phyloP scores from a whole-genome alignment of 768 basidiomycete genomes.

The Aureoboletus auriporus region DNA sequence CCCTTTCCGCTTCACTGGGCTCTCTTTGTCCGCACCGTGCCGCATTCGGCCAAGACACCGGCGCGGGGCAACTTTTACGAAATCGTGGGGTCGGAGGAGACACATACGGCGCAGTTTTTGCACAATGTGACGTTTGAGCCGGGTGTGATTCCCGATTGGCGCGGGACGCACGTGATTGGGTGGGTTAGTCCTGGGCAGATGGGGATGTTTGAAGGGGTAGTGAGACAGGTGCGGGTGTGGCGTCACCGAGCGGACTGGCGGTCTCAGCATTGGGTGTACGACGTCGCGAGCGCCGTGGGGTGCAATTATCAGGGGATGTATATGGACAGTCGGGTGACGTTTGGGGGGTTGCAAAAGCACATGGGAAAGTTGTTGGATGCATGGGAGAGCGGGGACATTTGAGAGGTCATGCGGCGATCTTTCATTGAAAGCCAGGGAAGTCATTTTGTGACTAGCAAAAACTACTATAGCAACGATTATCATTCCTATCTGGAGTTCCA shows the following conservation, averaged over 20 bases:
- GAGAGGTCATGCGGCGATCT: slow-evolving; percentile 1
- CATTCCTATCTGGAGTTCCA: neutral
- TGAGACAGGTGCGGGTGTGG: slow-evolving; percentile 14
- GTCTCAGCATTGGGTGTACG: slow-evolving; percentile 27
- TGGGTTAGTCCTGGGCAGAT: slow-evolving; percentile 13
- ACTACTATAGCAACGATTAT: slow-evolving; percentile 20
- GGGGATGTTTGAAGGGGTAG: slow-evolving; percentile 13
- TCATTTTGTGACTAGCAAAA: neutral
- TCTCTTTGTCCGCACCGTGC: slow-evolving; percentile 24
- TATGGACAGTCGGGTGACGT: slow-evolving; percentile 7
- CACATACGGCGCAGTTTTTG: slow-evolving; percentile 17
- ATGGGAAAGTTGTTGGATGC: slow-evolving; percentile 27
- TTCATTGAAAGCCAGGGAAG: too few species aligned
- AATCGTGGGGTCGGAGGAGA: slow-evolving; percentile 22
- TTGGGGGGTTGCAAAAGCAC: slow-evolving; percentile 17
- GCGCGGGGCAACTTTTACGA: slow-evolving; percentile 26
- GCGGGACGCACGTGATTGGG: slow-evolving; percentile 24
- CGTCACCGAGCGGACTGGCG: slow-evolving; percentile 20
- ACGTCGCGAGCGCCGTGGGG: slow-evolving; percentile 8
- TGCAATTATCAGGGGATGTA: slow-evolving; percentile 6
- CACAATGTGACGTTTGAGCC: slow-evolving; percentile 5
- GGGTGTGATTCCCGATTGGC: slow-evolving; percentile 16
- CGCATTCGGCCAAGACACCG: neutral
- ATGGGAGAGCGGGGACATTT: slow-evolving; percentile 29
- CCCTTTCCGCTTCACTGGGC: slow-evolving; percentile 26